Evolutionary conservation across 768 basidiomycete genomes (phyloP), one percentile per base, ranked within the genome.

Genomic region (Podaxis rugospora): DNA sequence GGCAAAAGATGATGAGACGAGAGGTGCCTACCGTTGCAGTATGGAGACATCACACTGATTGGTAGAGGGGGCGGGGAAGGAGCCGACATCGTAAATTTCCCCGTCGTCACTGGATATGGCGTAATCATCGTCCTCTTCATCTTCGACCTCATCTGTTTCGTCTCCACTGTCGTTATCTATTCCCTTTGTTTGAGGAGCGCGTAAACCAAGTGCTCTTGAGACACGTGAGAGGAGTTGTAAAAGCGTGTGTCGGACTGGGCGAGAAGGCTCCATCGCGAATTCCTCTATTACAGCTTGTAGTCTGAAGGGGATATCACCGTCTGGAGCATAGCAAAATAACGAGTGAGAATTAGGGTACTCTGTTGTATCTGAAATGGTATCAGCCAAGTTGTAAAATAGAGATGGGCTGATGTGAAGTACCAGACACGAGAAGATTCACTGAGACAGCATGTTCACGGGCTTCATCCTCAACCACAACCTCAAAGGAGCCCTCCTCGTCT

Each of bases 401-500:
- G 39, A 64, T 39, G 28, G 32, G 9, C 7, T 27, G 21, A 32
- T 36, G 3, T 27, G 18, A 66, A 77, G 42, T 64, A 79, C 84
- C 85, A 46, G 85, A 80, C 27, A 84, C 73, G 32, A 85, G 70
- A 23, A 87, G 66, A 62, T 75, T 78, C 39, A 80, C 67, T 1
- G 73, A 62, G 35, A 80, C 61, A 44, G 78, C 65, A 42, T 71
- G 72, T 57, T 76, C 69, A 6, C 67, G 71, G 39, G 70, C 72
- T 28, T 57, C 57, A n/a, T 78, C 68, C 46, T 71, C 67, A 23
- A 87, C 71, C 11, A 66, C 66, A 32, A 86, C 72, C 55, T 85
- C 79, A n/a, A 89, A 71, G n/a, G 80, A 77, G 14, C 85, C 86
- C 63, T 88, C 87, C 53, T 88, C 87, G 27, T 88, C 86, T 27